A percentile compares a stretch with the other conserved stretches of the same genome.
phyloP scores from a whole-genome alignment of 163 green algal species.

The Chlamydomonas reinhardtii region DNA sequence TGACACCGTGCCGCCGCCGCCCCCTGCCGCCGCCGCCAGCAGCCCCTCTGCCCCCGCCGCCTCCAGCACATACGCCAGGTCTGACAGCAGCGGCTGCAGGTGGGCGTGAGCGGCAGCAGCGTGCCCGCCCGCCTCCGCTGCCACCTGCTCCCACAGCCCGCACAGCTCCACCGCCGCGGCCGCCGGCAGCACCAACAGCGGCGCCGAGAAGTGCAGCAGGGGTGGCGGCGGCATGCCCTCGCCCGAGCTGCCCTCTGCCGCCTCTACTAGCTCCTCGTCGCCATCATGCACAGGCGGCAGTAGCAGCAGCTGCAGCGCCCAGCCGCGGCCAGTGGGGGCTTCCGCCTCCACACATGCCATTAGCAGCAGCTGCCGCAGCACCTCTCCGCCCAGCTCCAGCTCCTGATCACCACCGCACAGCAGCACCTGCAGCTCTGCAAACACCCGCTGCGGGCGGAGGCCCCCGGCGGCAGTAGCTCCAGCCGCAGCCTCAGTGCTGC shows the following conservation, averaged over 20 bases:
- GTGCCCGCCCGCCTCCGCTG: too few relatives aligned
- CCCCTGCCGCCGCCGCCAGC: background rate
- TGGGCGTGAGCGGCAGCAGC: too few relatives aligned
- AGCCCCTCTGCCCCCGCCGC: background rate
- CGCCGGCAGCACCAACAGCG: conserved; percentile 9
- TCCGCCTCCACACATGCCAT: background rate
- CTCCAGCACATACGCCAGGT: background rate
- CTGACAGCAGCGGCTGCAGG: background rate
- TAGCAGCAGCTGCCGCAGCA: background rate
- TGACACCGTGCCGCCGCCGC: background rate
- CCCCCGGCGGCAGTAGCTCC: too few relatives aligned
- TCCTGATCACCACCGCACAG: background rate
- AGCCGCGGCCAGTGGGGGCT: background rate
- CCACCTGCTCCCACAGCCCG: background rate
- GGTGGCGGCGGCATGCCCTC: background rate
- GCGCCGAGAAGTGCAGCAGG: background rate
- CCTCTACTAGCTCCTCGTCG: background rate
- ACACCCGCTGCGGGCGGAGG: background rate
- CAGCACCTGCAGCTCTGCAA: background rate
- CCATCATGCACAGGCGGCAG: background rate
- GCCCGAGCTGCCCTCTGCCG: background rate
- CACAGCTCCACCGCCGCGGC: background rate
- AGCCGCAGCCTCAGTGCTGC: too few relatives aligned
- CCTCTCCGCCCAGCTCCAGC: background rate
- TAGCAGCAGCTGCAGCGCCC: background rate